Conservation (phyloP, 305 asterid species). For the Fraxinus sp. region DNA sequence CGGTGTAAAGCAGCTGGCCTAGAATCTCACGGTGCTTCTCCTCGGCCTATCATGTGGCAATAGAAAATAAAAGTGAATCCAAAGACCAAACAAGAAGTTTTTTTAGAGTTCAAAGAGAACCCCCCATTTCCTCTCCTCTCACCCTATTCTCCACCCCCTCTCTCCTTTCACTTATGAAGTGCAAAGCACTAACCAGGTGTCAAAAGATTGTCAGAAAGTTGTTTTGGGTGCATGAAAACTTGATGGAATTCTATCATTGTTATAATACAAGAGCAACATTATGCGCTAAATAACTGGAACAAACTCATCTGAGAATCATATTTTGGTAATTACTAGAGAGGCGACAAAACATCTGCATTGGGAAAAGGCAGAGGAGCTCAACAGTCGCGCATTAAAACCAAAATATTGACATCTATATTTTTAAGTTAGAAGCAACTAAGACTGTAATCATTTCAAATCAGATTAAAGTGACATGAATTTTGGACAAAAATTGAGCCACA, state of each 20-base stretch:
- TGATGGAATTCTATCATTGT: background rate
- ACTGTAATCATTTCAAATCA: background rate
- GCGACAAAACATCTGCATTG: background rate
- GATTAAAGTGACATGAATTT: background rate
- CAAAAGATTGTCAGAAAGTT: background rate
- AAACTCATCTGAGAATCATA: background rate
- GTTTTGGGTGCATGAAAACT: background rate
- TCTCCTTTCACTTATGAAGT: background rate
- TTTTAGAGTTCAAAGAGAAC: background rate
- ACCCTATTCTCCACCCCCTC: background rate
- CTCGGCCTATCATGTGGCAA: conserved; percentile 52
- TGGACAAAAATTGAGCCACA: background rate
- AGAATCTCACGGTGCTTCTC: conserved; percentile 69
- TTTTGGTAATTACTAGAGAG: background rate
- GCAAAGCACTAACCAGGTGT: background rate
- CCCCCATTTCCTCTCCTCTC: background rate
- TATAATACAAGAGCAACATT: background rate
- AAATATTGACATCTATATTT: background rate
- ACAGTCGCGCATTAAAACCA: background rate
- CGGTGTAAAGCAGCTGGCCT: conserved; percentile 77
- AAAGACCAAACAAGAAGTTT: background rate
- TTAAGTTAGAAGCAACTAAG: background rate
- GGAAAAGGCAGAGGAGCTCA: background rate
- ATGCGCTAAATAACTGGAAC: background rate
- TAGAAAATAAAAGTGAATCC: background rate